Base-by-base conservation (phyloP, 2,329 filamentous ascomycete species). In the Calonectria montana region DNA sequence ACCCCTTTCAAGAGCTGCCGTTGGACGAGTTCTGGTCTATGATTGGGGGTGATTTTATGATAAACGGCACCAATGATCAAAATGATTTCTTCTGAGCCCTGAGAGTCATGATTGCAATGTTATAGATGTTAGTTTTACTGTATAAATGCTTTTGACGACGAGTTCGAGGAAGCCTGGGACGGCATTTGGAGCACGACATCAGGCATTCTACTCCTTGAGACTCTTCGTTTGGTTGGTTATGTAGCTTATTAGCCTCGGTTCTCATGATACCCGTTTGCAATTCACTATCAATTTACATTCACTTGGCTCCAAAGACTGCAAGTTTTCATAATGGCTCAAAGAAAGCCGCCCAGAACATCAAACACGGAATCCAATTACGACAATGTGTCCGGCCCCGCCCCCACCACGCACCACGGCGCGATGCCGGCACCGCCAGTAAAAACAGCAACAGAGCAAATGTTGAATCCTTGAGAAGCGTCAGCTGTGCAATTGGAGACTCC, bases 1-100 rank as follows among this genome's bases (percentile, higher is more conserved):
- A 77, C 35, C 75, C 75, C 12, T 77, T 77, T n/a, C 75, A 77
- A n/a, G 75, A 76, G 1, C 70, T 77, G 67, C 75, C 75, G 4
- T 29, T 77, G 21, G 75, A 77, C n/a, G 75, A 77, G 18, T 77
- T 77, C 45, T 77, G 75, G 75, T 75, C 75, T n/a, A 75, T 77
- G 12, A 77, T 77, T 73, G 75, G 77, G 3, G 75, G 66, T 0
- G 75, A 74, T 3, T 77, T 77, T 43, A 55, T 67, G 23, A 67
- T 67, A 13, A 61, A 67, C 13, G 31, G 29, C 21, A 57, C 25
- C 41, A 61, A 43, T n/a, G 65, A 67, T 21, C 65, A 61, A 50
- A 59, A 67, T 39, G 35, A 29, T 23, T 61, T 61, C 29, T 67
- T 67, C 29, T 67, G n/a, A 61, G 21, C 13, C 15, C 7, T 13